Base-by-base conservation (phyloP, 768 basidiomycete species). In the Mycena amicta region DNA sequence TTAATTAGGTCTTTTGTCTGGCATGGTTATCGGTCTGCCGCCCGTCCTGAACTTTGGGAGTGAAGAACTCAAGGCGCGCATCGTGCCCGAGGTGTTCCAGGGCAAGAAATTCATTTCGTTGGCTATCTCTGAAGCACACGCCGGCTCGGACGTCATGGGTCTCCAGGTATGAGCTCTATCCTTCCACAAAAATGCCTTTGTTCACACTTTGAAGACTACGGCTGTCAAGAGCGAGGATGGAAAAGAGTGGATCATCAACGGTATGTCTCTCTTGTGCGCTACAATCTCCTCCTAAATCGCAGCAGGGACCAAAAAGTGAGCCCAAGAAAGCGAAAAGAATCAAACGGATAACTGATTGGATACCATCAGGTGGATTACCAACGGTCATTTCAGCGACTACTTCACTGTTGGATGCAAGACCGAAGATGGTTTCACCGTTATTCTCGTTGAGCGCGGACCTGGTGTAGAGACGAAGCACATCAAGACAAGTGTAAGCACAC, bases 31-130 rank as follows among this genome's bases (percentile, higher is more conserved):
- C 56, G 92, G 92, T 41, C 79, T 94, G 5, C 92, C 93, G 3
- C 93, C 93, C 0, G 85, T 95, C n/a, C 79, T 95, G 55, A 94
- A 96, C 77, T 96, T 93, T 64, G 94, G 86, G 11, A 82, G 82
- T 39, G 82, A 84, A 15, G 85, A 86, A 65, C 71, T 85, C 50
- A 83, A 80, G 65, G 78, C 80, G 26, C 80, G 77, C 66, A 72
- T 88, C 39, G 74, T 90, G 12, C 85, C 86, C 1, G 88, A 90
- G 43, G 83, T 92, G 3, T 77, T 93, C 54, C 71, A 77, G 31
- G 90, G 88, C 37, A 89, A 88, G 74, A 93, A 92, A 76, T 89
- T 88, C 69, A 92, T 97, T 59, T 89, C 85, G 56, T 74, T 96
- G 29, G 94, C 93, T 41, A 92, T 96, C 62, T 89, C 89, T 12